These are phyloP conservation scores for Juncus inflexus DNA, from an alignment of 176 grass and related monocot genomes.

Conservation along the genomic window DNA sequence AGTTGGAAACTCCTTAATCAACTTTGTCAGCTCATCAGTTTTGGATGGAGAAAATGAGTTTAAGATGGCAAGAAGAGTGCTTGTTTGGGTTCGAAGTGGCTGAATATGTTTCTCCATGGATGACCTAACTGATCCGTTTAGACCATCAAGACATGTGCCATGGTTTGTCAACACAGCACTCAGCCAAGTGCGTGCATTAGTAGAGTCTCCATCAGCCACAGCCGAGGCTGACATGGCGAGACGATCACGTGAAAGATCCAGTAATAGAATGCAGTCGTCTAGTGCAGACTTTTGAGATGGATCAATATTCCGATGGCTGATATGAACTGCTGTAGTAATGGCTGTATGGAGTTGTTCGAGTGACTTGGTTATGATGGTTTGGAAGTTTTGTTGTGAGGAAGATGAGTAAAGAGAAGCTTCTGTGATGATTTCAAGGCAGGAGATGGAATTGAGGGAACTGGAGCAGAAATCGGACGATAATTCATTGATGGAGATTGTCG, in stretches of 20 bases:
- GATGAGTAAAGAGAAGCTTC: conserved; percentile 16
- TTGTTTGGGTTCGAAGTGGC: conserved; percentile 27
- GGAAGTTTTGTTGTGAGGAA: conserved; percentile 9
- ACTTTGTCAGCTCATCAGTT: neutral
- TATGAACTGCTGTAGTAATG: neutral
- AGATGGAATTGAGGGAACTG: conserved; percentile 31
- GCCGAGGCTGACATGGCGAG: conserved; percentile 11
- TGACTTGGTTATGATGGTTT: conserved; percentile 29
- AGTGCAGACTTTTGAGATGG: conserved; percentile 26
- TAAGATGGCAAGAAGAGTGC: conserved; percentile 42
- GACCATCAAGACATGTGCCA: conserved; percentile 73
- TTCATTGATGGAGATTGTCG: neutral
- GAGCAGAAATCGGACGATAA: conserved; percentile 35
- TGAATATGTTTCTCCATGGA: conserved; percentile 24
- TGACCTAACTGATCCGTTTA: conserved; percentile 32
- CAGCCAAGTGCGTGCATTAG: conserved; percentile 42
- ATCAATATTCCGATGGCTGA: conserved; percentile 6
- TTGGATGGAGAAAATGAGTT: conserved; percentile 39
- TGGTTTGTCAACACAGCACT: conserved; percentile 76
- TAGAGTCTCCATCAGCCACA: no score
- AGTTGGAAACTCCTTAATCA: conserved; percentile 24
- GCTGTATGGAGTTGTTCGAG: conserved; percentile 30
- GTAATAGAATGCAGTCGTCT: conserved; percentile 44
- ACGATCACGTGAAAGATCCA: conserved; percentile 48
- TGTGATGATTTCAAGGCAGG: conserved; percentile 39